Percentiles rank a stretch among this genome's conserved stretches.
Conservation (phyloP, 805 yeast species). For the Candida nanaspora region DNA sequence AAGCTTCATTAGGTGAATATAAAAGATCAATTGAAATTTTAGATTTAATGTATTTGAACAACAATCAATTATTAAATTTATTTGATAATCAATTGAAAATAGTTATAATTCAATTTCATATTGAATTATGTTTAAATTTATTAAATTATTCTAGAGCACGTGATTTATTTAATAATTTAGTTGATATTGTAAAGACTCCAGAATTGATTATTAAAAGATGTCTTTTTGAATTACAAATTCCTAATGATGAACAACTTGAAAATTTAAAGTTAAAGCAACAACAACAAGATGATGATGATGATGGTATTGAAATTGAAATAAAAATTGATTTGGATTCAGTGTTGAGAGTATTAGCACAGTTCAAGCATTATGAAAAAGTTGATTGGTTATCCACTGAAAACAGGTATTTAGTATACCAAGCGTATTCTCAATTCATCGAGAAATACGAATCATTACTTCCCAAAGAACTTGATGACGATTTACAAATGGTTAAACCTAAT, state of each 20-base stretch:
- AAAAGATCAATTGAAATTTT: conserved; percentile 62
- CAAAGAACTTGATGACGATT: conserved; percentile 29
- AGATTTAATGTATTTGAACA: conserved; percentile 34
- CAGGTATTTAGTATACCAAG: conserved; percentile 45
- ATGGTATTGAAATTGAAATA: conserved; percentile 42
- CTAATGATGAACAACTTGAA: conserved; percentile 45
- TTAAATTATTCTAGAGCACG: conserved; percentile 54
- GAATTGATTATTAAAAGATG: conserved; percentile 62
- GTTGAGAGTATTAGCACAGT: conserved; percentile 42
- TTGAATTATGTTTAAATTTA: conserved; percentile 50
- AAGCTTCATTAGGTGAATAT: conserved; percentile 56
- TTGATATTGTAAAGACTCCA: conserved; percentile 24
- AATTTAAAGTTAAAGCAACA: conserved; percentile 19
- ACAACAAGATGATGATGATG: conserved; percentile 27
- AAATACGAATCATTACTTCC: conserved; percentile 42
- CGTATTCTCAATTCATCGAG: conserved; percentile 53
- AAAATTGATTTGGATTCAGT: conserved; percentile 37
- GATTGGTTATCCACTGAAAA: conserved; percentile 27
- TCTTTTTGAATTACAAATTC: conserved; percentile 60
- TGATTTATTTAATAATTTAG: conserved; percentile 33
- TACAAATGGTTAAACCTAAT: conserved; percentile 32
- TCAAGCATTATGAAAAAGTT: conserved; percentile 43
- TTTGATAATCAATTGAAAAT: conserved; percentile 10
- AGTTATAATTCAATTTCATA: conserved; percentile 7
- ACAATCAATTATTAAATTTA: conserved; percentile 8